Base-by-base conservation (phyloP, 1,284 basidiomycete species). In the Fomes fomentarius region DNA sequence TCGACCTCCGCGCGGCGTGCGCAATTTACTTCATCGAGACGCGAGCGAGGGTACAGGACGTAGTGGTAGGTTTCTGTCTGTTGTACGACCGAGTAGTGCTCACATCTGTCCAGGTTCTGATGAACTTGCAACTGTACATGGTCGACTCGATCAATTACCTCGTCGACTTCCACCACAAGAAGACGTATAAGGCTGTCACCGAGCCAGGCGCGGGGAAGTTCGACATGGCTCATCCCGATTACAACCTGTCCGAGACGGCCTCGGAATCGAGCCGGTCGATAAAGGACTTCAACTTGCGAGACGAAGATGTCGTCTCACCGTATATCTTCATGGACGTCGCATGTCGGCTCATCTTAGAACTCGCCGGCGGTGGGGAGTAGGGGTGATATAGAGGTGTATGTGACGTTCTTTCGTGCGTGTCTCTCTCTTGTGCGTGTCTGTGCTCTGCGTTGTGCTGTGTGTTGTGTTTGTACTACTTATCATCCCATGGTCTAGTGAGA, bases 241-340 rank as follows among this genome's bases (percentile, higher is more conserved):
- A 70, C 5, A 67, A 74, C 28, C 69, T 81, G 26, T 80, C 80
- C 21, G 81, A 81, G 58, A 74, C 73, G 35, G 75, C 73, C 46
- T 76, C 76, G 34, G 79, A 80, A 42, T 77, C 77, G 11, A 76
- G 74, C 45, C 74, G 76, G 38, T 78, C 81, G 61, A 57, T 80
- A 60, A 76, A 79, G 68, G 76, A 82, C 58, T 68, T 79, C 65
- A 74, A 77, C 56, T 50, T 73, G 33, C 79, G 76, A 63, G 85
- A 88, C 51, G 89, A 91, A 61, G 92, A 92, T 60, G 87, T 95
- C 47, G 84, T 92, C 7, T 94, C 90, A 47, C 96, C 97, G 4
- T 99, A 96, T 74, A 83, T 98, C 58, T 99, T 99, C 72, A 89
- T 98, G 82, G 96, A 99, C 71, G 90, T 96, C 52, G 94, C 97